phyloP scores from a whole-genome alignment of 2,329 filamentous ascomycete species.

The Mycosphaerella sp. region DNA sequence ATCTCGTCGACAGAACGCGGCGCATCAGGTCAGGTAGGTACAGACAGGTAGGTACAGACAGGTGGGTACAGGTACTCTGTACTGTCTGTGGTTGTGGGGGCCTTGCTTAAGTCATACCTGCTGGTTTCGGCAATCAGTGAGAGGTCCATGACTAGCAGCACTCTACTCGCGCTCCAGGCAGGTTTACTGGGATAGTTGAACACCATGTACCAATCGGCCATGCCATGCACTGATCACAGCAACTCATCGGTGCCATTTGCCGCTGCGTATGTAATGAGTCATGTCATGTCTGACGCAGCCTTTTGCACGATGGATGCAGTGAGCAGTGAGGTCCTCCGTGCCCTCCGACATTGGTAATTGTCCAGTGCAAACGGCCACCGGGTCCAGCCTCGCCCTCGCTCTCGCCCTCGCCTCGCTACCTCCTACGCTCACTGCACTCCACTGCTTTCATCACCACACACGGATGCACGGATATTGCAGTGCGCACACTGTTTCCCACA shows the following conservation, averaged over 20 bases:
- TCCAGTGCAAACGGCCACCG: constrained; percentile 14
- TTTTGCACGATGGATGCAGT: not conserved
- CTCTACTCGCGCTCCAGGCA: not conserved
- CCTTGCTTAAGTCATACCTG: not conserved
- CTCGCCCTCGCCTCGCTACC: too few relatives aligned
- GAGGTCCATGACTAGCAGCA: not conserved
- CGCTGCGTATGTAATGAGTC: not conserved
- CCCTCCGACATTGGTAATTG: constrained; percentile 2
- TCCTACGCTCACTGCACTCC: constrained; percentile 14
- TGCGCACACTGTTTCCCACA: constrained; percentile 13
- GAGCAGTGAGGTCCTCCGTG: not conserved
- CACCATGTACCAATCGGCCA: not conserved
- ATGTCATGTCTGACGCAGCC: not conserved
- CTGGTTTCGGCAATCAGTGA: not conserved
- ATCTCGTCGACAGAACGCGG: not conserved
- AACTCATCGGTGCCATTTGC: not conserved
- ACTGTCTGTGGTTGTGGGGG: not conserved
- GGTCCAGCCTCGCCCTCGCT: constrained; percentile 14
- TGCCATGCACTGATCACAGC: not conserved
- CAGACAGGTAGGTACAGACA: too few relatives aligned
- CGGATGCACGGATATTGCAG: constrained; percentile 9
- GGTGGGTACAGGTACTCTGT: too few relatives aligned
- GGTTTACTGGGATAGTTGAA: not conserved
- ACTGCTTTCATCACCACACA: not conserved
- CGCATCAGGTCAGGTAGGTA: too few relatives aligned